A percentile compares a stretch with the other conserved stretches of the same genome.
Evolutionary conservation across 371 early-diverging fungal species (phyloP).

Genomic region (Mucor mucedo): DNA sequence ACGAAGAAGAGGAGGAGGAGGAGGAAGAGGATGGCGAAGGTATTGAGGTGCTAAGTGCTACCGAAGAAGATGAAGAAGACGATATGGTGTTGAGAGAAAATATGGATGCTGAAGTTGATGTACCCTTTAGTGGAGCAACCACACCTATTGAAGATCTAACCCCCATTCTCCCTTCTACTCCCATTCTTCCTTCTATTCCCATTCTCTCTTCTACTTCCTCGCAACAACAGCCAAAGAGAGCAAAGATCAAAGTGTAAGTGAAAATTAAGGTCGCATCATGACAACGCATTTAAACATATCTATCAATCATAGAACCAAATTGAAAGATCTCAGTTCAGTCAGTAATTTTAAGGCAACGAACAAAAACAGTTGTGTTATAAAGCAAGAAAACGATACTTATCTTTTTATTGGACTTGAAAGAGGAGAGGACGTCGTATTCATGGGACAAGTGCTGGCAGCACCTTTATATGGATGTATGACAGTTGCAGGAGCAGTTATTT

Average conservation of each 20-base stretch:
- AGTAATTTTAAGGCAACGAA: constrained; percentile 21
- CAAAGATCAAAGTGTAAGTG: constrained; percentile 8
- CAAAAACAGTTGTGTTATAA: constrained; percentile 25
- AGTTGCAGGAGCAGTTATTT: constrained; percentile 40
- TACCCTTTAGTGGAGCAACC: constrained; percentile 19
- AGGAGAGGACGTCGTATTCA: constrained; percentile 51
- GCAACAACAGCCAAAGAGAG: not conserved
- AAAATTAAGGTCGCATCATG: not conserved
- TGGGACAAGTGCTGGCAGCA: constrained; percentile 52
- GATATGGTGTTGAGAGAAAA: constrained; percentile 11
- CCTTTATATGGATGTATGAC: constrained; percentile 50
- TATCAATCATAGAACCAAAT: constrained; percentile 2
- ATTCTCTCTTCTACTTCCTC: not conserved
- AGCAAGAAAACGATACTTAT: constrained; percentile 26
- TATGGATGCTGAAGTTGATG: not conserved
- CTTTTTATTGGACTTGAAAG: constrained; percentile 27
- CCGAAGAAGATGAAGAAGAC: constrained; percentile 11
- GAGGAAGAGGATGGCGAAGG: constrained; percentile 1
- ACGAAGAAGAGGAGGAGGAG: constrained; percentile 14
- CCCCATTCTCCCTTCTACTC: not conserved
- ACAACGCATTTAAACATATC: not conserved
- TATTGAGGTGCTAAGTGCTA: not conserved
- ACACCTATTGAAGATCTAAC: constrained; percentile 11
- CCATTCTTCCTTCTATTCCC: not conserved
- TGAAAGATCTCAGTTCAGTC: constrained; percentile 15